Evolutionary conservation across 495 filamentous ascomycete species (phyloP).

Genomic region (Letharia lupina): DNA sequence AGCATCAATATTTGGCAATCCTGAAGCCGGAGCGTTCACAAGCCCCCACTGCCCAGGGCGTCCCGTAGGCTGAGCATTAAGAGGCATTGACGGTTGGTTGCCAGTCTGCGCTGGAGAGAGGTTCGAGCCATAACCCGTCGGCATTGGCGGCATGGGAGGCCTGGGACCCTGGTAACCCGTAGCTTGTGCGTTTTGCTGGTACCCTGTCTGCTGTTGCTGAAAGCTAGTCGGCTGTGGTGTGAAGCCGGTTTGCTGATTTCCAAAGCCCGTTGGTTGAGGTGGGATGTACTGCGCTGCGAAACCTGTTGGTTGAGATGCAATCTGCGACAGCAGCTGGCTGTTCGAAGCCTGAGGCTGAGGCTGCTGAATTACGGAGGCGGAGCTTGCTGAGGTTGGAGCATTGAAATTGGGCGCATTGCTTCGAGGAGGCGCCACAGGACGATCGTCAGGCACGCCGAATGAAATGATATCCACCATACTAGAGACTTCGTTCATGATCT

Average conservation of each 20-base stretch:
- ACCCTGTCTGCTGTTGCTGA: constrained; percentile 43
- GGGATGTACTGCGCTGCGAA: constrained; percentile 49
- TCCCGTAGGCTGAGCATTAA: constrained; percentile 93
- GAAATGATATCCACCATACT: constrained; percentile 99
- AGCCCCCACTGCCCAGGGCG: constrained; percentile 96
- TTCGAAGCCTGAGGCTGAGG: constrained; percentile 74
- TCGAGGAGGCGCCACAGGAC: constrained; percentile 39
- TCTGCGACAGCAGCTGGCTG: constrained; percentile 64
- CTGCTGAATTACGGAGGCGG: constrained; percentile 69
- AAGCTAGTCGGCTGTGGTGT: constrained; percentile 35
- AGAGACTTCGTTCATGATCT: constrained; percentile 89
- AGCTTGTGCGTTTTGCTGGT: constrained; percentile 47
- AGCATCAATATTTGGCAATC: constrained; percentile 87
- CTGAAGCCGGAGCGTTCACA: constrained; percentile 84
- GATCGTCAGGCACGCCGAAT: constrained; percentile 80
- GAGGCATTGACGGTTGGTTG: constrained; percentile 42
- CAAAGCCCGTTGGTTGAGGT: constrained; percentile 43
- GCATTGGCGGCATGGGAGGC: constrained; percentile 93
- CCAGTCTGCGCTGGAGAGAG: constrained; percentile 59
- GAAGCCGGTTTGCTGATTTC: constrained; percentile 53
- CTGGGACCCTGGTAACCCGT: constrained; percentile 65
- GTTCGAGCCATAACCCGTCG: constrained; percentile 62
- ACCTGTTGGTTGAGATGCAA: constrained; percentile 67
- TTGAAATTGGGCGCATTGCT: constrained; percentile 79
- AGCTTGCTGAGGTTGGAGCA: constrained; percentile 51